These are phyloP conservation scores for Trypanosoma boissoni DNA, from an alignment of 208 protist genomes.

Conservation along the genomic window DNA sequence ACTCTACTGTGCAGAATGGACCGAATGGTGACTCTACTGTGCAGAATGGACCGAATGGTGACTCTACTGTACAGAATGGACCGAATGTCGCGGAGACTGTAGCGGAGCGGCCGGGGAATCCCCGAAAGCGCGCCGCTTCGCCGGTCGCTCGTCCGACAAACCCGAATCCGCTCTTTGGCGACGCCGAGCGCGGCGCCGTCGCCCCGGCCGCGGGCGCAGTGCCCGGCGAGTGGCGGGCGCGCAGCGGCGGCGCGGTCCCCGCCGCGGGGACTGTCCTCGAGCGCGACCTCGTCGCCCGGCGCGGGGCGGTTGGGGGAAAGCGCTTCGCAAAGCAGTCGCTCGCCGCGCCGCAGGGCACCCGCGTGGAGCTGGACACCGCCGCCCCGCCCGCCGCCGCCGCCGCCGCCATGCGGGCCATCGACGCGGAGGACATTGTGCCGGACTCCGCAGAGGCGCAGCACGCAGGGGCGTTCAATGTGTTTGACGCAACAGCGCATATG, in stretches of 20 bases:
- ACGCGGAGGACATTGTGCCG: constrained; percentile 39
- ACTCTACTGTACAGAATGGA: too few species aligned
- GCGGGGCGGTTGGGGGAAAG: background rate
- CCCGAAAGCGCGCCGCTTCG: background rate
- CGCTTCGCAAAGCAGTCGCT: constrained; percentile 23
- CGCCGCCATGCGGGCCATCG: constrained; percentile 38
- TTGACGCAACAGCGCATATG: constrained; percentile 48
- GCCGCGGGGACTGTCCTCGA: constrained; percentile 33
- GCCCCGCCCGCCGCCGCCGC: constrained; percentile 22
- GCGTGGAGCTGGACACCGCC: constrained; percentile 18
- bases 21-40: too few species aligned
- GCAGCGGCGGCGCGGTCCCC: constrained; percentile 1
- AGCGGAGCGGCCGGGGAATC: background rate
- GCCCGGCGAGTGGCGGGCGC: background rate
- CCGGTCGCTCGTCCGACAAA: constrained; percentile 41
- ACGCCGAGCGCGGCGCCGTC: constrained; percentile 14
- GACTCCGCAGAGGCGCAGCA: background rate
- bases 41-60: too few species aligned
- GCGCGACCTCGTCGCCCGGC: constrained; percentile 18
- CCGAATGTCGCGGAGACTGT: constrained; percentile 3
- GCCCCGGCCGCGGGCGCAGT: background rate
- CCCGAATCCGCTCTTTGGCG: constrained; percentile 53
- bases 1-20: too few species aligned
- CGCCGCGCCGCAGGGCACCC: background rate
- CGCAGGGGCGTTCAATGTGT: constrained; percentile 43